Conservation (phyloP, 73 alveolate species). For the Tetrahymena borealis region DNA sequence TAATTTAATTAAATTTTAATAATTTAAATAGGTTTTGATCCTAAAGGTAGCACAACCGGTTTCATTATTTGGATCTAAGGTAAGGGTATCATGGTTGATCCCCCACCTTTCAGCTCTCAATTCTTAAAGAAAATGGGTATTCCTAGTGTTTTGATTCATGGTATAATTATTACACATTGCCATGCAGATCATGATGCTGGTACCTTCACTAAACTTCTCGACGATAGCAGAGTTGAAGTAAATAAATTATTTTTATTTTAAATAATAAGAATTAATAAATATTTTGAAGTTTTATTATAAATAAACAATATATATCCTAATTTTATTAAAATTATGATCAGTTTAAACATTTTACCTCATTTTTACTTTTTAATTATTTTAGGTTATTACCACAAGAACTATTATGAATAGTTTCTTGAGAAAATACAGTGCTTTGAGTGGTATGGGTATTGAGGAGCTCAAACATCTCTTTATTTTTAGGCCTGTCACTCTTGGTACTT, state of each 20-base stretch:
- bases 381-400: slow-evolving; percentile 35
- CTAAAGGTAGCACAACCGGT: slow-evolving; percentile 41
- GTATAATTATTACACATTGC: slow-evolving; percentile 36
- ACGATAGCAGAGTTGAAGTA: slow-evolving; percentile 33
- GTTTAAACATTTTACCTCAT: too few relatives aligned
- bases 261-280: too few relatives aligned
- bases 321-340: too few relatives aligned
- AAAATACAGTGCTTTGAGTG: slow-evolving; percentile 30
- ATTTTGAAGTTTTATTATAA: not conserved
- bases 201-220: slow-evolving; percentile 24
- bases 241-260: too few relatives aligned
- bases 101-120: slow-evolving; percentile 40
- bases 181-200: slow-evolving; percentile 54
- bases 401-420: slow-evolving; percentile 39
- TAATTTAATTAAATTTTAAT: not conserved
- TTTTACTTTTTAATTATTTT: too few relatives aligned
- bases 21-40: slow-evolving; percentile 51
- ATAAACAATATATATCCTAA: not conserved
- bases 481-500: slow-evolving; percentile 35
- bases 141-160: slow-evolving; percentile 31
- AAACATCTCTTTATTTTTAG: slow-evolving; percentile 28
- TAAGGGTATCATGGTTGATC: slow-evolving; percentile 44
- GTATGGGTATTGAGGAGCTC: slow-evolving; percentile 8
- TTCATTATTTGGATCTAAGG: slow-evolving; percentile 44
- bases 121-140: slow-evolving; percentile 39